phyloP scores from a whole-genome alignment of 1,139 yeast species.

The Hansenula sp. region DNA sequence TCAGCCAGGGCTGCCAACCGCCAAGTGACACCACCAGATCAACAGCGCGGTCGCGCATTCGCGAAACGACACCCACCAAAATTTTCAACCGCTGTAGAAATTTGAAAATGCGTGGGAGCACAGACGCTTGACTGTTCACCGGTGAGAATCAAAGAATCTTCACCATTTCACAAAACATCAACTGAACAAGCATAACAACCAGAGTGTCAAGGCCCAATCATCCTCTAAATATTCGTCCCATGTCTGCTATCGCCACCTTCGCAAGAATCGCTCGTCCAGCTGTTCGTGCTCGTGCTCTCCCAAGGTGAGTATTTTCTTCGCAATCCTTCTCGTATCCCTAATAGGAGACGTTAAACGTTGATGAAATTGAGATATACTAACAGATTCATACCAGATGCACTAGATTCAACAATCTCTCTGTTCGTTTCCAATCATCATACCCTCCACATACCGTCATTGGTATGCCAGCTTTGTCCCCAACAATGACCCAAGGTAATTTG shows the following conservation, averaged over 20 bases:
- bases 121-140: neutral
- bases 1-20: too few species aligned
- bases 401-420: slow-evolving; percentile 25
- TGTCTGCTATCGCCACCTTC: slow-evolving; percentile 17
- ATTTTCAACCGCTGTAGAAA: neutral
- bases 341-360: too few species aligned
- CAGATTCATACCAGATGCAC: slow-evolving; percentile 18
- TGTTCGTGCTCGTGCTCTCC: slow-evolving; percentile 18
- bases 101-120: neutral
- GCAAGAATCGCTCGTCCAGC: slow-evolving; percentile 18
- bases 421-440: slow-evolving; percentile 37
- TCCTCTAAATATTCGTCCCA: neutral
- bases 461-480: slow-evolving; percentile 91
- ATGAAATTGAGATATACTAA: slow-evolving; percentile 12
- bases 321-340: too few species aligned
- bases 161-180: too few species aligned
- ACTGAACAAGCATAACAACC: too few species aligned
- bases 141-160: neutral
- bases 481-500: slow-evolving; percentile 94
- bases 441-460: slow-evolving; percentile 62
- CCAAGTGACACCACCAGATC: too few species aligned
- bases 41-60: too few species aligned
- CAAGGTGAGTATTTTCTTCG: slow-evolving; percentile 16
- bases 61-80: neutral
- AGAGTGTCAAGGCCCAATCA: neutral